Percentiles rank a stretch among this genome's conserved stretches.
Evolutionary conservation across 2,329 filamentous ascomycete genomes (phyloP).

Genomic region (Clonostachys rhizophaga): DNA sequence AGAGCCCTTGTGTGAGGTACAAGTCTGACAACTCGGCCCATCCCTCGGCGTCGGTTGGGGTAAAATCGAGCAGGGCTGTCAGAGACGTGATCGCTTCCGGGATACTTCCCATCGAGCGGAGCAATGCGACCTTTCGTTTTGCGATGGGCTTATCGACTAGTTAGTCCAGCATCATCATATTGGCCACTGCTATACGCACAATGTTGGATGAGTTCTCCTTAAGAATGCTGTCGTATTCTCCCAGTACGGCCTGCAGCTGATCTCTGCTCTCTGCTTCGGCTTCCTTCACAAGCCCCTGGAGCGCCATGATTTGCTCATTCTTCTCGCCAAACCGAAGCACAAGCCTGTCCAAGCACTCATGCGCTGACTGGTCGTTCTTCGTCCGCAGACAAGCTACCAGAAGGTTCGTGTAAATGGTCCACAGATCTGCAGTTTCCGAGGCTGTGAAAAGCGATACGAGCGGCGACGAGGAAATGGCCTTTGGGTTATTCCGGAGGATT

Average conservation of each 20-base stretch:
- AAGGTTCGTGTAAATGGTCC: slow-evolving; percentile 83
- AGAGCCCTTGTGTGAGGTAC: slow-evolving; percentile 75
- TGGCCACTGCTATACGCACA: slow-evolving; percentile 41
- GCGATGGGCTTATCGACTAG: slow-evolving; percentile 64
- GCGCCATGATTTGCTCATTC: slow-evolving; percentile 82
- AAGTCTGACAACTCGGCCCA: slow-evolving; percentile 91
- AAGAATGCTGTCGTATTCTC: slow-evolving; percentile 74
- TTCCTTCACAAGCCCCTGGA: slow-evolving; percentile 81
- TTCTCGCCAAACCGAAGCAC: slow-evolving; percentile 73
- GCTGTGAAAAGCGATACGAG: slow-evolving; percentile 47
- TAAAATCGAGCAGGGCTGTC: slow-evolving; percentile 71
- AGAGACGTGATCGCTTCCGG: slow-evolving; percentile 72
- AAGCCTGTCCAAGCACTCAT: slow-evolving; percentile 69
- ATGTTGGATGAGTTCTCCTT: slow-evolving; percentile 73
- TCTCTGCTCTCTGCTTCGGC: slow-evolving; percentile 65
- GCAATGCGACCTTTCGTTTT: slow-evolving; percentile 77
- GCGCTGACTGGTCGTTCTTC: slow-evolving; percentile 75
- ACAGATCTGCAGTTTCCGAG: slow-evolving; percentile 73
- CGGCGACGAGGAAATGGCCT: slow-evolving; percentile 49
- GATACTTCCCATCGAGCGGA: slow-evolving; percentile 67
- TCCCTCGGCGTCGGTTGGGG: slow-evolving; percentile 85
- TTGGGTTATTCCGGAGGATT: slow-evolving; percentile 49
- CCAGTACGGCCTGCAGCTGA: slow-evolving; percentile 65
- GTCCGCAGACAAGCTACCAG: slow-evolving; percentile 79
- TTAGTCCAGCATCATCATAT: not conserved